Evolutionary conservation across 768 basidiomycete genomes (phyloP).

Genomic region (Chiua virens): DNA sequence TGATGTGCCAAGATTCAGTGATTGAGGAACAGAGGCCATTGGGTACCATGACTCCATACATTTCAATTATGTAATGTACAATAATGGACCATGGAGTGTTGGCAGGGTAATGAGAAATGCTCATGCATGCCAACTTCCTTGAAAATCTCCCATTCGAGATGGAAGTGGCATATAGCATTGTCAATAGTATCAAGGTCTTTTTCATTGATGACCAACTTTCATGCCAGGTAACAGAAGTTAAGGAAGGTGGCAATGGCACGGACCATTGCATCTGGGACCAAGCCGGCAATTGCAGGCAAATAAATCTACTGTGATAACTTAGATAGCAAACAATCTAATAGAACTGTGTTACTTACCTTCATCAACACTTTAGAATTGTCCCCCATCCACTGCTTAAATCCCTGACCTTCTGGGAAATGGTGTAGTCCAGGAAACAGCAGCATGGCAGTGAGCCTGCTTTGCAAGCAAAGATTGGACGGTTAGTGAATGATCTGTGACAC

Average conservation of each 20-base stretch:
- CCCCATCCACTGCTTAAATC: no score
- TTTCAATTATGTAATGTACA: slow-evolving; percentile 10
- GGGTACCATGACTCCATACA: slow-evolving; percentile 34
- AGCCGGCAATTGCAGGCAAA: slow-evolving; percentile 18
- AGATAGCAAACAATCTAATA: not conserved
- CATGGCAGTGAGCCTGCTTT: no score
- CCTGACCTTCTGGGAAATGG: no score
- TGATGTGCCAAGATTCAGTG: no score
- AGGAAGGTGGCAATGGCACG: slow-evolving; percentile 19
- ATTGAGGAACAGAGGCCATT: slow-evolving; percentile 25
- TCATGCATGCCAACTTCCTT: not conserved
- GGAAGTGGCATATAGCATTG: slow-evolving; percentile 18
- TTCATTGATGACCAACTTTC: slow-evolving; percentile 18
- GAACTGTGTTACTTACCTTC: no score
- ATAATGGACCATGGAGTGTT: slow-evolving; percentile 37
- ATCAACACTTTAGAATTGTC: no score
- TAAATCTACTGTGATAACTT: slow-evolving; percentile 1
- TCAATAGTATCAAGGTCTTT: slow-evolving; percentile 19
- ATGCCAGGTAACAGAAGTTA: slow-evolving; percentile 36
- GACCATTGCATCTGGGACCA: slow-evolving; percentile 20
- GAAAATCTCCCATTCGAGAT: slow-evolving; percentile 20
- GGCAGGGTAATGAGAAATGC: slow-evolving; percentile 28
- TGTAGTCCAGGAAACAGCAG: no score
- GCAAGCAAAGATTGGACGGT: no score
- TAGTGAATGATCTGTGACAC: no score